These are phyloP conservation scores for Coprinopsis strossmayeri DNA, from an alignment of 768 basidiomycete genomes.

Conservation along the genomic window DNA sequence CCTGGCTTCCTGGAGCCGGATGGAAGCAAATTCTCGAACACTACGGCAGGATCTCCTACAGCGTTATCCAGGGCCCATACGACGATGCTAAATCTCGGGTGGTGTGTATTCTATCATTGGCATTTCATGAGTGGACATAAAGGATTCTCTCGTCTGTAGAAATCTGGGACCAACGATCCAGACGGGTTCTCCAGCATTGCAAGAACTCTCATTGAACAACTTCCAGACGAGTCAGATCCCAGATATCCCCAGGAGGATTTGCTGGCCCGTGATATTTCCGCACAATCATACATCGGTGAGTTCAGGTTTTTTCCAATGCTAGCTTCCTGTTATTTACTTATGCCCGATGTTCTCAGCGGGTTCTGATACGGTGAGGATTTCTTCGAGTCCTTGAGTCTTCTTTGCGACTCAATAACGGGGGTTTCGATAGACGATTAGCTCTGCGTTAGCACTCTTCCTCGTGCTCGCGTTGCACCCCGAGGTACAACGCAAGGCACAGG, in stretches of 20 bases:
- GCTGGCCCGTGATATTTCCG: not conserved
- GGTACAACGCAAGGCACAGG: slow-evolving; percentile 9
- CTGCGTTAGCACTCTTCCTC: slow-evolving; percentile 1
- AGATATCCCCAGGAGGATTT: not conserved
- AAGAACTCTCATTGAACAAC: not conserved
- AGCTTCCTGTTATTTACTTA: not conserved
- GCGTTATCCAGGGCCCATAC: slow-evolving; percentile 3
- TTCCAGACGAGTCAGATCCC: not conserved
- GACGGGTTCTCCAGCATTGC: not conserved
- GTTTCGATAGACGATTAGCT: not conserved
- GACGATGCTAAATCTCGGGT: not conserved
- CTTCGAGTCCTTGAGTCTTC: not conserved
- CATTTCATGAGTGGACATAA: too few species aligned
- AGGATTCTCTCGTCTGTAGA: too few species aligned
- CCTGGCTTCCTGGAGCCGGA: slow-evolving; percentile 40
- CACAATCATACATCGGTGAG: not conserved
- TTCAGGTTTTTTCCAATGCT: too few species aligned
- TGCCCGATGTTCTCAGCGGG: not conserved
- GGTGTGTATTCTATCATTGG: too few species aligned
- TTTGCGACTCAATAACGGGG: not conserved
- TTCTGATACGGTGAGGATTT: not conserved
- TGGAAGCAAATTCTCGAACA: slow-evolving; percentile 33
- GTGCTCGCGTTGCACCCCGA: slow-evolving; percentile 9
- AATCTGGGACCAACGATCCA: not conserved
- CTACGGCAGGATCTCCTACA: slow-evolving; percentile 23